Conservation (phyloP, 75 land plant genomes). For the Isoetes taiwanensis region DNA sequence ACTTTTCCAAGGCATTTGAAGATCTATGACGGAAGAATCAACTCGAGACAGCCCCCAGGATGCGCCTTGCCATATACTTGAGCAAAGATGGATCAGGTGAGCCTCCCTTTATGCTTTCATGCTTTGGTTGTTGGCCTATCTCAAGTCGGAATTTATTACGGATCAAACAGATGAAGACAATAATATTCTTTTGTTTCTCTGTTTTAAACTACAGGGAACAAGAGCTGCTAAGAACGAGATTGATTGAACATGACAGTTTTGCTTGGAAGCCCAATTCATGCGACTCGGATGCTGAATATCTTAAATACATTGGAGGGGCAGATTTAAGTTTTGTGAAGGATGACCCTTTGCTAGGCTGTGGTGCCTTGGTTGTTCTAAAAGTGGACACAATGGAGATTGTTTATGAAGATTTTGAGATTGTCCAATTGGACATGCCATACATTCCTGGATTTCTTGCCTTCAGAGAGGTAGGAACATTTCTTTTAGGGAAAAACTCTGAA, state of each 20-base stretch:
- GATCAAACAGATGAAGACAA: too few relatives aligned
- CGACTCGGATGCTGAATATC: not conserved
- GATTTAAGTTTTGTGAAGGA: constrained; percentile 73
- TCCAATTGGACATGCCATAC: constrained; percentile 47
- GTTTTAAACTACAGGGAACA: constrained; percentile 52
- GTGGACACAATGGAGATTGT: constrained; percentile 35
- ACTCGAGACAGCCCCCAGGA: too few relatives aligned
- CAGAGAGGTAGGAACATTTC: constrained; percentile 71
- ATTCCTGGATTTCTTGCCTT: constrained; percentile 87
- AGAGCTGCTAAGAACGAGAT: constrained; percentile 35
- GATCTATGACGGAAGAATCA: too few relatives aligned
- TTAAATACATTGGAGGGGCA: constrained; percentile 72
- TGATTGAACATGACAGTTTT: constrained; percentile 47
- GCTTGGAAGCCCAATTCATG: constrained; percentile 26
- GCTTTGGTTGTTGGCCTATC: too few relatives aligned
- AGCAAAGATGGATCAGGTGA: too few relatives aligned
- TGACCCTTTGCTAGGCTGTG: constrained; percentile 54
- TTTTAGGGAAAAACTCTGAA: too few relatives aligned
- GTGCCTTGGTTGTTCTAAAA: constrained; percentile 58
- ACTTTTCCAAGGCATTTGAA: too few relatives aligned
- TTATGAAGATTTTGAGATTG: constrained; percentile 51
- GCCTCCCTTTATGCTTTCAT: too few relatives aligned
- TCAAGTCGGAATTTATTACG: too few relatives aligned
- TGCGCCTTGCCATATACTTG: too few relatives aligned
- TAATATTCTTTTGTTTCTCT: too few relatives aligned